These are phyloP conservation scores for Clonostachys byssicola DNA, from an alignment of 2,329 filamentous ascomycete genomes.

Conservation along the genomic window DNA sequence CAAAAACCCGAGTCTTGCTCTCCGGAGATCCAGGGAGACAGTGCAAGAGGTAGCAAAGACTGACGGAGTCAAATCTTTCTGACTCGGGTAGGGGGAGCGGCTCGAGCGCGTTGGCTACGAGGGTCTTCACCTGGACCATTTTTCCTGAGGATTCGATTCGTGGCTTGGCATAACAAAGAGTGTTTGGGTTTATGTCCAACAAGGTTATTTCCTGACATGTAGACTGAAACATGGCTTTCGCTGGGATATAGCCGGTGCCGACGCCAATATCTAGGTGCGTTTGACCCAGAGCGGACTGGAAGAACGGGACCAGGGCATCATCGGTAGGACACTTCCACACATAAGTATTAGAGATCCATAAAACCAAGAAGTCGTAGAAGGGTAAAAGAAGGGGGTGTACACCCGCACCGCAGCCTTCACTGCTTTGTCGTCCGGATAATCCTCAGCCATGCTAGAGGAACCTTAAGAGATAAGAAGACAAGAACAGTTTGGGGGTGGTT, in stretches of 20 bases:
- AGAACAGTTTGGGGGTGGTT: too few species aligned
- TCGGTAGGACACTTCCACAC: constrained; percentile 27
- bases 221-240: constrained; percentile 6
- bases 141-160: constrained; percentile 12
- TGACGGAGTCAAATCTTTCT: constrained; percentile 30
- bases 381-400: background rate
- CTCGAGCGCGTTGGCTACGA: constrained; percentile 28
- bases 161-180: constrained; percentile 19
- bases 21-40: constrained; percentile 13
- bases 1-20: constrained; percentile 9
- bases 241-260: constrained; percentile 31
- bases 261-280: constrained; percentile 33
- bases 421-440: too few species aligned
- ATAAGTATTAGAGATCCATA: constrained; percentile 25
- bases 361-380: constrained; percentile 23
- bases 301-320: constrained; percentile 23
- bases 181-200: constrained; percentile 25
- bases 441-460: too few species aligned
- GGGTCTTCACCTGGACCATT: constrained; percentile 13
- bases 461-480: too few species aligned
- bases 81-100: constrained; percentile 16
- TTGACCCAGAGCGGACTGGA: constrained; percentile 22
- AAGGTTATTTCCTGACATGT: constrained; percentile 21
- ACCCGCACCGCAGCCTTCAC: background rate
- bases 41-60: constrained; percentile 15